Percentiles rank a stretch among this genome's conserved stretches.
Evolutionary conservation across 2,329 filamentous ascomycete species (phyloP).

Genomic region (Ophiocordyceps camponoti-leonardi): DNA sequence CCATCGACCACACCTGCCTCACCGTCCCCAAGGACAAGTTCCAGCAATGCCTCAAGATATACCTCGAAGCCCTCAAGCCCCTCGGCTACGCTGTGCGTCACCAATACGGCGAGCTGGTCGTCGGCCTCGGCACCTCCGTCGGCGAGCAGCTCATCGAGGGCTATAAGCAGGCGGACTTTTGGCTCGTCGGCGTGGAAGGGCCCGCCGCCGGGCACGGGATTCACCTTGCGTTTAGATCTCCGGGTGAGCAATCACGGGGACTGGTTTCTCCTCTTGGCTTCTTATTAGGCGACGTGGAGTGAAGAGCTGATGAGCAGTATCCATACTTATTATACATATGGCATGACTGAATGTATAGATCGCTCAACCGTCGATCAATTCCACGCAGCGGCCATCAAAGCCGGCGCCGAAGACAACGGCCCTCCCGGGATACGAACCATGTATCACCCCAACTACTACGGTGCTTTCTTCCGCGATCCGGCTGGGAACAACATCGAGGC

Average conservation of each 20-base stretch:
- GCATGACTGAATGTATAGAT: constrained; percentile 17
- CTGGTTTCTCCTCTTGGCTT: no score
- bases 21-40: constrained; percentile 11
- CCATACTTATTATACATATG: no score
- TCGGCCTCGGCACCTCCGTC: constrained; percentile 13
- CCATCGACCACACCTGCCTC: constrained; percentile 18
- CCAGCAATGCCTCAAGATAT: constrained; percentile 14
- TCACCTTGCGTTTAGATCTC: constrained; percentile 15
- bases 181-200: background rate
- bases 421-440: constrained; percentile 24
- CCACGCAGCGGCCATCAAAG: constrained; percentile 20
- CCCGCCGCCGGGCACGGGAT: background rate
- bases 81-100: constrained; percentile 16
- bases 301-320: background rate
- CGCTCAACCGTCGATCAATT: constrained; percentile 25
- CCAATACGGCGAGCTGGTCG: constrained; percentile 10
- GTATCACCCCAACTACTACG: constrained; percentile 30
- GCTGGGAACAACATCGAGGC: constrained; percentile 35
- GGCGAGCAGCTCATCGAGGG: background rate
- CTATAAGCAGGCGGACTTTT: background rate
- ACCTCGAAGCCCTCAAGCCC: constrained; percentile 16
- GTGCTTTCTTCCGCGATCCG: constrained; percentile 30
- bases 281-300: no score
- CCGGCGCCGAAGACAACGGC: constrained; percentile 30
- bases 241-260: constrained; percentile 5